Evolutionary conservation across 441 rosid species (phyloP).

Genomic region (Mallotus repandus): DNA sequence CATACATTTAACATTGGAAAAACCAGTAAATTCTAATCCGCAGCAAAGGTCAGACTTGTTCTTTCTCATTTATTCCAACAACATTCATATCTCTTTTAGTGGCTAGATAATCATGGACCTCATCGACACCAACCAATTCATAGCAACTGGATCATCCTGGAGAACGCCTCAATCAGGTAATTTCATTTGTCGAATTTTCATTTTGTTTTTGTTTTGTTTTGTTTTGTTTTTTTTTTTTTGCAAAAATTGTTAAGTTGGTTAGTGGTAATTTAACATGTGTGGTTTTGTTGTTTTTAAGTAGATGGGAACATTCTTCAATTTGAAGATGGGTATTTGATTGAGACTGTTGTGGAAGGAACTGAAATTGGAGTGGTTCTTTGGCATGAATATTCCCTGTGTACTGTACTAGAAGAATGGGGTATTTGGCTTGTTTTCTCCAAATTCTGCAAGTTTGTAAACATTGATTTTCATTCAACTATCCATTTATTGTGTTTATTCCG

Average conservation of each 20-base stretch:
- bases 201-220: not conserved
- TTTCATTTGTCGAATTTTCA: not conserved
- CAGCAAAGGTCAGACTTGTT: conserved; percentile 56
- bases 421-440: too few species aligned
- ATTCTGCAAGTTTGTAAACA: too few species aligned
- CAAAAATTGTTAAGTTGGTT: not conserved
- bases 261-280: not conserved
- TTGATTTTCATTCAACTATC: too few species aligned
- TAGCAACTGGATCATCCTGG: conserved; percentile 85
- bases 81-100: conserved; percentile 88
- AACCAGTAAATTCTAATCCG: conserved; percentile 13
- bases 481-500: too few species aligned
- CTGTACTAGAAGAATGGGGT: too few species aligned
- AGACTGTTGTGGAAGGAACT: conserved; percentile 81
- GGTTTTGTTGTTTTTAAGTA: conserved; percentile 28
- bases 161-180: too few species aligned
- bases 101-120: conserved; percentile 69
- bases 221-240: not conserved
- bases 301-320: conserved; percentile 66
- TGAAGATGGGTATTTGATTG: too few species aligned
- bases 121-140: conserved; percentile 65
- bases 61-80: conserved; percentile 72
- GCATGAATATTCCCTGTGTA: too few species aligned
- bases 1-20: conserved; percentile 7
- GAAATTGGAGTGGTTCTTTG: conserved; percentile 79